A percentile compares a stretch with the other conserved stretches of the same genome.
phyloP scores from a whole-genome alignment of 2,329 filamentous ascomycete genomes.

The Trichophyton verrucosum region DNA sequence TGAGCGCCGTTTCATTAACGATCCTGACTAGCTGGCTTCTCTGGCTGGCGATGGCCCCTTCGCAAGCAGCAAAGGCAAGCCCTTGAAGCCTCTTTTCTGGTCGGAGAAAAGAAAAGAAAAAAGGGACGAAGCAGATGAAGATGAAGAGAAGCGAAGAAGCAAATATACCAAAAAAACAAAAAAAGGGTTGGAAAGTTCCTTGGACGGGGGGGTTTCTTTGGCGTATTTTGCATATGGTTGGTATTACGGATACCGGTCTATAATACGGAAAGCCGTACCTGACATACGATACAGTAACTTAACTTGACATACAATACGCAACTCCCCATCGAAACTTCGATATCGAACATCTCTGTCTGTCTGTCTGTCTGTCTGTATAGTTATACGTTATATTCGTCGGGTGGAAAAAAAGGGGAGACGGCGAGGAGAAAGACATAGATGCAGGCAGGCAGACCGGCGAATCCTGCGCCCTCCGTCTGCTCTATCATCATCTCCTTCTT shows the following conservation, averaged over 20 bases:
- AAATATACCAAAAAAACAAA: neutral
- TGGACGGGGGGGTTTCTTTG: no score
- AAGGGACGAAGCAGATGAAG: neutral
- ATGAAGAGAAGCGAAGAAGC: neutral
- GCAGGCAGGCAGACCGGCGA: neutral
- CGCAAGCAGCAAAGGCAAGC: neutral
- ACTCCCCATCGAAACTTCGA: neutral
- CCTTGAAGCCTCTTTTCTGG: neutral
- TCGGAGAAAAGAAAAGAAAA: neutral
- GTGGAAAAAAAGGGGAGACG: neutral
- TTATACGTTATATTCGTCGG: no score
- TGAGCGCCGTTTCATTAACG: slow-evolving; percentile 2
- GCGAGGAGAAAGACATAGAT: neutral
- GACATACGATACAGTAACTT: neutral
- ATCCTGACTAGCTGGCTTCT: neutral
- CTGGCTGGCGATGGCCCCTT: neutral
- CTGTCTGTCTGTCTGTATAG: no score
- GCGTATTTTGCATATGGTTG: neutral
- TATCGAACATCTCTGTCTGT: no score
- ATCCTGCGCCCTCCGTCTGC: neutral
- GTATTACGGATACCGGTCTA: neutral
- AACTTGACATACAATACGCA: neutral
- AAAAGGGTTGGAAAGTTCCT: no score
- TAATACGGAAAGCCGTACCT: neutral
- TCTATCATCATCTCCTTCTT: no score